Evolutionary conservation across 2,329 filamentous ascomycete genomes (phyloP), one percentile per base, ranked within the genome.

Genomic region (Leptographium flavum): DNA sequence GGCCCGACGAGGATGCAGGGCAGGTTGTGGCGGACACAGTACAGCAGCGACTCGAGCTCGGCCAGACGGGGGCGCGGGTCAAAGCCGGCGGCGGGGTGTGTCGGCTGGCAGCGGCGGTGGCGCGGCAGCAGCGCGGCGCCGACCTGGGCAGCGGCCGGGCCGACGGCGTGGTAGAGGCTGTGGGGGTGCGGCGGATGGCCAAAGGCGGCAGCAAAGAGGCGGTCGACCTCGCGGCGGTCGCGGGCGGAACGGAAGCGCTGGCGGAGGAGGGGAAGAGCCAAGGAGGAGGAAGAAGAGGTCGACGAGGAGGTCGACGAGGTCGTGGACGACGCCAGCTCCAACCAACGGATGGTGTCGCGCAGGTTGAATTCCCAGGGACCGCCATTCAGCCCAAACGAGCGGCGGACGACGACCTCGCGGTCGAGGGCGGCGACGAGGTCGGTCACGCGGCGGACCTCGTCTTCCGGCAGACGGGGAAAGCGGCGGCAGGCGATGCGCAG

Each of bases 291-390:
- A 57, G 94, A 83, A 39, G 76, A 7, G 36, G 23, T 3, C 21
- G 17, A 11, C 35, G 9, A 23, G 7, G 19, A 37, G 19, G 35
- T 11, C 19, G 19, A 15, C 7, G n/a, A 36, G 8, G 41, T 76
- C 5, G 76, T 10, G 11, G 17, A 10, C 2, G n/a, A 8, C 2
- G 27, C 67, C 14, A 96, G 64, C 52, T 83, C 76, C 40, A 95
- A 66, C 90, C 90, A 96, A 49, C 90, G 76, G 45, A 92, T 75
- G 3, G 87, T 85, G 60, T 96, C 90, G 60, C 87, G 81, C 51
- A 98, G 66, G 56, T 94, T 98, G 59, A 94, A 92, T 57, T 95
- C 92, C 92, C 87, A 98, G 1, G 93, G 92, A 7, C 82, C 84
- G 14, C 78, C 78, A 52, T 78, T 73, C 1, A 68, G 65, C 2